Evolutionary conservation across 2,329 filamentous ascomycete species (phyloP), one percentile per base, ranked within the genome.

Genomic region (Trichoderma afroharzianum): DNA sequence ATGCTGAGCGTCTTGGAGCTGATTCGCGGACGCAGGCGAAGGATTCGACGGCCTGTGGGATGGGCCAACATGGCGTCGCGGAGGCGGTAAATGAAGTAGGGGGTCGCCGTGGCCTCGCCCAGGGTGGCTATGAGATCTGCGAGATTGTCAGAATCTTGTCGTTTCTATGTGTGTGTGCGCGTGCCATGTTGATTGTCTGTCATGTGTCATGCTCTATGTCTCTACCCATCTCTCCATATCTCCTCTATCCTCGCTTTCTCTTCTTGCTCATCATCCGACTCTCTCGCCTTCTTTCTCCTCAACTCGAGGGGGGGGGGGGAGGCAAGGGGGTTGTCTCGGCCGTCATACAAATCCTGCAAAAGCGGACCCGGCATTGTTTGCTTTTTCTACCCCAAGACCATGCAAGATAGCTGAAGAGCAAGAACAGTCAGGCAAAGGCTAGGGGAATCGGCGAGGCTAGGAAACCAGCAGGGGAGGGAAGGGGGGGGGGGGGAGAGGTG

Each of bases 91-190:
- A 98, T 95, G 84, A 98, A 98, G 87, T 94, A 97, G 14, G 96
- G 96, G 11, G 95, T 94, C 26, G 95, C 94, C 3, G 96, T 98
- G 32, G 95, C 91, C 85, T 99, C 96, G 79, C 95, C 95, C n/a
- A 97, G 89, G 39, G 94, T 89, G 39, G 96, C 96, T 76, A 99
- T 97, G 75, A 99, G 90, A 84, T 99, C 96, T 93, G 77, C 28
- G 21, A 36, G 11, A 32, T 32, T 32, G 28, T 59, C 24, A 55
- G 53, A 39, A 59, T 55, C 24, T 32, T 68, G 24, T 39, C 63
- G 24, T 24, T 24, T 32, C n/a, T 36, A 3, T 15, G 14, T 57
- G 8, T 9, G 8, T 32, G 24, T 24, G 21, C 4, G 9, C 5
- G 9, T 50, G 8, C n/a, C n/a, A 21, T 53, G 11, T 53, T 53